phyloP scores from a whole-genome alignment of 306 rosid species.

The Acacia confusa region DNA sequence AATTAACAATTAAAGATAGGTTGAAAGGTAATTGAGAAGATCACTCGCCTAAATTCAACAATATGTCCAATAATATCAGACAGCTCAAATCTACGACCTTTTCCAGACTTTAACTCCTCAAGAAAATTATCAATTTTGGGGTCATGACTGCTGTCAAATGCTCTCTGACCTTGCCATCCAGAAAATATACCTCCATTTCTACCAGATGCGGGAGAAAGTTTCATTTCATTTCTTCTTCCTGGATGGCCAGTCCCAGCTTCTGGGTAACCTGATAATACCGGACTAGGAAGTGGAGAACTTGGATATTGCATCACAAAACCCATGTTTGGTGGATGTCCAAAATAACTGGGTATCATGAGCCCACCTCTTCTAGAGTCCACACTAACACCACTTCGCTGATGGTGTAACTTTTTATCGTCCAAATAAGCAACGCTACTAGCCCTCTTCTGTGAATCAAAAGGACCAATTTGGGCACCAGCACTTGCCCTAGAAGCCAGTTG shows the following conservation, averaged over 20 bases:
- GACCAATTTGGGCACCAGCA: constrained; percentile 34
- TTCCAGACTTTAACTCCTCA: constrained; percentile 57
- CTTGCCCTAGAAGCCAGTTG: constrained; percentile 41
- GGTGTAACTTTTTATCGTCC: constrained; percentile 45
- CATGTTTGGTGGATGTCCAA: constrained; percentile 49
- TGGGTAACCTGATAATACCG: constrained; percentile 44
- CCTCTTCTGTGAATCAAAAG: constrained; percentile 41
- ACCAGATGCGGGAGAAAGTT: constrained; percentile 38
- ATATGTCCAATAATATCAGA: constrained; percentile 55
- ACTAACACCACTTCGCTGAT: constrained; percentile 43
- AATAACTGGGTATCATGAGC: constrained; percentile 44
- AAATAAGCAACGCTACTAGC: constrained; percentile 37
- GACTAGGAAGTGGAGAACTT: constrained; percentile 46
- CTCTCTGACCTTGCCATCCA: constrained; percentile 56
- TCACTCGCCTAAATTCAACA: constrained; percentile 54
- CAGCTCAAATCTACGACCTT: constrained; percentile 59
- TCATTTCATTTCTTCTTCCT: constrained; percentile 51
- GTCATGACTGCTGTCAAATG: constrained; percentile 42
- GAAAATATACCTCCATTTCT: constrained; percentile 44
- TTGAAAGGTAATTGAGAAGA: constrained; percentile 20
- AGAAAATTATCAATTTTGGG: constrained; percentile 54
- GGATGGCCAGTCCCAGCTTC: constrained; percentile 41
- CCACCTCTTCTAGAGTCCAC: constrained; percentile 55
- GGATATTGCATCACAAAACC: constrained; percentile 45
- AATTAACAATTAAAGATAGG: background rate